Evolutionary conservation across 2,329 filamentous ascomycete genomes (phyloP).

Genomic region (Akanthomyces uredinophilus): DNA sequence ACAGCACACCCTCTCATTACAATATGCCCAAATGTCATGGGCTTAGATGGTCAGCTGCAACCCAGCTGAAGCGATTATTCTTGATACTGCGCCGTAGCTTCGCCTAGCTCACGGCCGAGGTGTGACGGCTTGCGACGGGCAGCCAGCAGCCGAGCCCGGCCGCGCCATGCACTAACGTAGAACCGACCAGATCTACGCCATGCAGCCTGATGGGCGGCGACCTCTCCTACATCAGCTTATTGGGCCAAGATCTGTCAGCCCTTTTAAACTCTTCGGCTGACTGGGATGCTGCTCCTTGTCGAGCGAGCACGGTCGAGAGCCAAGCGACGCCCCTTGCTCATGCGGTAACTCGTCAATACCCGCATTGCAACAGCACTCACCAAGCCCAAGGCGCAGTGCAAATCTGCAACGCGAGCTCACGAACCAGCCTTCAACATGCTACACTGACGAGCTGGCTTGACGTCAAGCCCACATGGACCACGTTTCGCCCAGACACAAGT

Average conservation of each 20-base stretch:
- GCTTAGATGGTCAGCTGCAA: background rate
- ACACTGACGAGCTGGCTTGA: background rate
- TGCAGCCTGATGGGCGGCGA: background rate
- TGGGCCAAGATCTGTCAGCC: constrained; percentile 1
- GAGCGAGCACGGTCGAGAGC: background rate
- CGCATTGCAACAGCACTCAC: background rate
- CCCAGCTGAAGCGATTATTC: background rate
- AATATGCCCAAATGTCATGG: background rate
- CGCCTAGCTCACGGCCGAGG: background rate
- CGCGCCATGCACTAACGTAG: background rate
- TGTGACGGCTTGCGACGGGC: background rate
- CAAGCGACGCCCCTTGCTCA: background rate
- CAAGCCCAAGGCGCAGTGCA: background rate
- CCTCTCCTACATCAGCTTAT: background rate
- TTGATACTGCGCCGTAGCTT: background rate
- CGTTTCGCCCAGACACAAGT: background rate
- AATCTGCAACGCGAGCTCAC: background rate
- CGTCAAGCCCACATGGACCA: background rate
- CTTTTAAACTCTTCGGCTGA: background rate
- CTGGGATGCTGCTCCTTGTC: background rate
- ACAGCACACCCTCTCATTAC: background rate
- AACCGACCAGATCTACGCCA: constrained; percentile 3
- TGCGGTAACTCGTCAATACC: background rate
- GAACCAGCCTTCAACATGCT: background rate
- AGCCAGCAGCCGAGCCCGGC: background rate